A percentile compares a stretch with the other conserved stretches of the same genome.
phyloP scores from a whole-genome alignment of 306 rosid species.

The Cucurbita moschata region DNA sequence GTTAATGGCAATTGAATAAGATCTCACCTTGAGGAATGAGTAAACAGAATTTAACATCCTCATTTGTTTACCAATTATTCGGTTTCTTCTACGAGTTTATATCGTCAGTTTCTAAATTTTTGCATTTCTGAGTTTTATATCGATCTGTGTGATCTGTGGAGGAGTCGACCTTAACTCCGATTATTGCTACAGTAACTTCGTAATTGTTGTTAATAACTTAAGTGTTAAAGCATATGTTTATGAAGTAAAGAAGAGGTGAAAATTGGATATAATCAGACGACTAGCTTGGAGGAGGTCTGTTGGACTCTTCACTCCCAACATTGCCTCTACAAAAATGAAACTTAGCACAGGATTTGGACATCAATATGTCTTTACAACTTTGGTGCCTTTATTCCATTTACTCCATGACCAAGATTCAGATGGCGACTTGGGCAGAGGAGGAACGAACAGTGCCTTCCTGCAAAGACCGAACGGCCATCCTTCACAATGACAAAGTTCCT shows the following conservation, averaged over 20 bases:
- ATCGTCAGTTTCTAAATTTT: background rate
- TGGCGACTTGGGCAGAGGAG: slow-evolving; percentile 90
- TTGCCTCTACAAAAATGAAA: background rate
- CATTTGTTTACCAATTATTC: background rate
- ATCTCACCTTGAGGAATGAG: slow-evolving; percentile 16
- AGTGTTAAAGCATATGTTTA: background rate
- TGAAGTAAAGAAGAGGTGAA: background rate
- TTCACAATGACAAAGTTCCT: slow-evolving; percentile 61
- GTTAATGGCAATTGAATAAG: slow-evolving; percentile 39
- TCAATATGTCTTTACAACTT: slow-evolving; percentile 10
- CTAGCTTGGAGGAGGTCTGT: background rate
- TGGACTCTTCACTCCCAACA: background rate
- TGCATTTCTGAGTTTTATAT: background rate
- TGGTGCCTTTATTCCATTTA: slow-evolving; percentile 45
- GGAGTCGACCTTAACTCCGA: background rate
- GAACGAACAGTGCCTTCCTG: slow-evolving; percentile 71
- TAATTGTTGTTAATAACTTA: background rate
- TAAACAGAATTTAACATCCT: slow-evolving; percentile 7
- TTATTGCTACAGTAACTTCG: background rate
- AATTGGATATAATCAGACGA: background rate
- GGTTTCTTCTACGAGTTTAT: background rate
- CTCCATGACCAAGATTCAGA: slow-evolving; percentile 57
- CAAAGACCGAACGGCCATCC: slow-evolving; percentile 97
- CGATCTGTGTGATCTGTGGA: background rate
- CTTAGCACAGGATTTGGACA: background rate